Conservation (phyloP, 1,284 basidiomycete genomes). For the Trichosporon asahii region DNA sequence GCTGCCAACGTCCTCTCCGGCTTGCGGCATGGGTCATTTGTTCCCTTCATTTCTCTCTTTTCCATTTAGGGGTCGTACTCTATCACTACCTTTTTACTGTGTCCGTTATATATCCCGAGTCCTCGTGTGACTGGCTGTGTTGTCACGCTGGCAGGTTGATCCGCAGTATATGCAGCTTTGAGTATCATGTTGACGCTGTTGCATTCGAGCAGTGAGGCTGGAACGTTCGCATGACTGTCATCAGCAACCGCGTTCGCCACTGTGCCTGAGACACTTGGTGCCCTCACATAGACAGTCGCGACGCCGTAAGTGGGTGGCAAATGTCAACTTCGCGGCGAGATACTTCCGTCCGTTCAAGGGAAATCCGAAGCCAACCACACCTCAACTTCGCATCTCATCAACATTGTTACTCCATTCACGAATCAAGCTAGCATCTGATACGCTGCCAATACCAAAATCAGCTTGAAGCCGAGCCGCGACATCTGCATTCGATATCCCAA, state of each 20-base stretch:
- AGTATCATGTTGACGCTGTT: constrained; percentile 1
- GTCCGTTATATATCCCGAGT: constrained; percentile 6
- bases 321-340: neutral
- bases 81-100: neutral
- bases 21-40: neutral
- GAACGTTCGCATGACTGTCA: no score
- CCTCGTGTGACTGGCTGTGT: constrained; percentile 10
- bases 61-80: constrained; percentile 8
- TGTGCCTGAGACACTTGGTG: neutral
- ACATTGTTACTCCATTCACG: neutral
- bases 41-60: constrained; percentile 9
- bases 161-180: constrained; percentile 8
- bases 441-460: neutral
- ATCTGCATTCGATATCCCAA: neutral
- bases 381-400: neutral
- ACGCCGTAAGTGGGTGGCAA: neutral
- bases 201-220: no score
- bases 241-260: neutral
- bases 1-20: neutral
- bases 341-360: neutral
- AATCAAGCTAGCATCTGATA: neutral
- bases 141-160: constrained; percentile 11
- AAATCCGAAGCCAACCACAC: neutral
- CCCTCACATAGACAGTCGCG: neutral
- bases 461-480: neutral